These are phyloP conservation scores for Pythium insidiosum DNA, from an alignment of 352 stramenopile species.

Conservation along the genomic window DNA sequence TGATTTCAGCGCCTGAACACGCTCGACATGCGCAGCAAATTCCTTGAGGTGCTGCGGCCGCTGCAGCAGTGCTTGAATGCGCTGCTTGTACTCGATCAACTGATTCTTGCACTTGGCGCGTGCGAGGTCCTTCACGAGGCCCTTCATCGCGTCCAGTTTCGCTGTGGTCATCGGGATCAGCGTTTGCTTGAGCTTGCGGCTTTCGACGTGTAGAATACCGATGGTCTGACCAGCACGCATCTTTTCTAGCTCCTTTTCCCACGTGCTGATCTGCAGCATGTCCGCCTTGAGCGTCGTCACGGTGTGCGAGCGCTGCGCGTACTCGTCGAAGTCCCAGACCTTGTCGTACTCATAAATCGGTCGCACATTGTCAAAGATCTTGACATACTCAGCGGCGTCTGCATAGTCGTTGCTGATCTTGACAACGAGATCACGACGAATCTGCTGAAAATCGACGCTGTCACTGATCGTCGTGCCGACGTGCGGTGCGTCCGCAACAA, in stretches of 20 bases:
- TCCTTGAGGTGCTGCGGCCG: conserved; percentile 88
- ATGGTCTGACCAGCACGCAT: conserved; percentile 89
- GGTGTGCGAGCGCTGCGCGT: conserved; percentile 70
- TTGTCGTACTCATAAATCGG: conserved; percentile 91
- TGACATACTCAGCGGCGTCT: conserved; percentile 86
- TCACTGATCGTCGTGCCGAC: conserved; percentile 68
- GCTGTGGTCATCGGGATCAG: conserved; percentile 90
- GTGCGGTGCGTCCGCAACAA: conserved; percentile 60
- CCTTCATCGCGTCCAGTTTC: conserved; percentile 91
- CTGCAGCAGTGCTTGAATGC: conserved; percentile 78
- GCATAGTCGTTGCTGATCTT: conserved; percentile 87
- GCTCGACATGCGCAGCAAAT: conserved; percentile 84
- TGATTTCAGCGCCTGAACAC: conserved; percentile 57
- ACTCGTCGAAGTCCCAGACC: conserved; percentile 87
- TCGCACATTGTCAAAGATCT: conserved; percentile 88
- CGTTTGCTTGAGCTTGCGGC: conserved; percentile 88
- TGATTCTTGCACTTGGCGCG: conserved; percentile 83
- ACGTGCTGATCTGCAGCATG: conserved; percentile 88
- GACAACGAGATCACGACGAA: conserved; percentile 63
- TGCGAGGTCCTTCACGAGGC: conserved; percentile 87
- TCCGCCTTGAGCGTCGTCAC: conserved; percentile 84
- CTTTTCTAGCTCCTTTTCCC: conserved; percentile 93
- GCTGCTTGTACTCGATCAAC: conserved; percentile 86
- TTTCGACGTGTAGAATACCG: conserved; percentile 91
- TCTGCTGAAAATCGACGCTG: conserved; percentile 65